Base-by-base conservation (phyloP, 1,284 basidiomycete genomes). In the Leccinum angustisporum region DNA sequence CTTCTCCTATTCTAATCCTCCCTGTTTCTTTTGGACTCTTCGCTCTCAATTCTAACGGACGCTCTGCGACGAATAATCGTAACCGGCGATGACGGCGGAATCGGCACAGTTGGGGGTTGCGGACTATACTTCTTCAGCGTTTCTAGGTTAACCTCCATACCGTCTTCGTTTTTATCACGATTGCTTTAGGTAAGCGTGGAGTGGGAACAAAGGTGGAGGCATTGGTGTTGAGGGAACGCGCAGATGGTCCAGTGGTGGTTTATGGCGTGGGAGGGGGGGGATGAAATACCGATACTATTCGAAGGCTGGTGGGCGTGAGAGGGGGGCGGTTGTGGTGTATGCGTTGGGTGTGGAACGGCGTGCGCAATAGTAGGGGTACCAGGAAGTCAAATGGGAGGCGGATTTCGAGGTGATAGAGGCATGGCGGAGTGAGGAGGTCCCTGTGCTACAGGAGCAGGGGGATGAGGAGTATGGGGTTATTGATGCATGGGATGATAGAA, bases 221-320 rank as follows among this genome's bases (percentile, higher is more conserved):
- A 67, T 81, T 81, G 8, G 83, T 82, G 69, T 86, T 90, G 59
- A 91, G 78, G 10, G 82, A 78, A 56, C 73, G 78, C 54, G 68
- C 71, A 13, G 75, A 70, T 9, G 80, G 76, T 31, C 74, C 76
- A n/a, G 77, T 74, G 6, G 80, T 66, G 0, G 83, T 76, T 1
- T 85, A 81, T 2, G 88, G 86, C 2, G 89, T 89, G 5, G 87
- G 80, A n/a, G n/a, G 89, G 88, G 1, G 88, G 86, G 0, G 88
- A 87, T 2, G 86, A 81, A 5, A 88, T 76, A 59, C 76, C 77
- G 13, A 85, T 79, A 60, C 76, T 82, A 51, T 73, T 77, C 7
- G 81, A 76, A 14, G 84, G 76, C 53, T 80, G 78, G 62, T 83
- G 82, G 14, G 83, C 76, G 21, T 83, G 79, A 6, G 80, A 77